Base-by-base conservation (phyloP, 2,329 filamentous ascomycete genomes). In the Hypoxylon sp. region DNA sequence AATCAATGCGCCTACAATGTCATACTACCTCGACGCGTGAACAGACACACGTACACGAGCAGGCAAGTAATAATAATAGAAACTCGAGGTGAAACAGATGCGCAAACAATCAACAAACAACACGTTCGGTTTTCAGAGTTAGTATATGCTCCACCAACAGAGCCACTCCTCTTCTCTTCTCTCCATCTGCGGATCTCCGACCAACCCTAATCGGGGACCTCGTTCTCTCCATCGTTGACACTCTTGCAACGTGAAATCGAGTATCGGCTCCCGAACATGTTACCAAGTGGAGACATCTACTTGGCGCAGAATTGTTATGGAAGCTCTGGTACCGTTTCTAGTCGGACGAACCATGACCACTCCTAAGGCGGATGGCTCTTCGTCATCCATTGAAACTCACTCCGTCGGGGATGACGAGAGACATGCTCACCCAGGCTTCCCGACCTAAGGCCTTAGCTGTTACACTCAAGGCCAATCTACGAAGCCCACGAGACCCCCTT, bases 401-500 rank as follows among this genome's bases (percentile, higher is more conserved):
- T 51, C 62, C 62, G 67, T 73, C 73, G 75, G 75, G 71, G 71
- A 74, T 73, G 75, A 75, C 75, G 74, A 76, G 72, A 77, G 71
- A 76, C 75, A 74, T 68, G 66, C 69, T 69, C 54, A 63, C 70
- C 62, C 71, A 65, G 70, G 69, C 62, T 74, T 68, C 66, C 70
- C 65, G 66, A 70, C 68, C 61, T 59, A 62, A 65, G 64, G 69
- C 66, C 68, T 67, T 69, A 72, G 73, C 72, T 74, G 74, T 72
- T 68, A 77, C 75, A 73, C 64, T 62, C 62, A 59, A 69, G 75
- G 70, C 81, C 81, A 81, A 80, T 80, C 77, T 79, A 57, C 69
- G 76, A 70, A 74, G 74, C 77, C 78, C 81, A 82, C 81, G 80
- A 82, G 80, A 80, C 81, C 79, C 78, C 78, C 79, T 74, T 76